Evolutionary conservation across 2,329 filamentous ascomycete species (phyloP).

Genomic region (Chalara sp.): DNA sequence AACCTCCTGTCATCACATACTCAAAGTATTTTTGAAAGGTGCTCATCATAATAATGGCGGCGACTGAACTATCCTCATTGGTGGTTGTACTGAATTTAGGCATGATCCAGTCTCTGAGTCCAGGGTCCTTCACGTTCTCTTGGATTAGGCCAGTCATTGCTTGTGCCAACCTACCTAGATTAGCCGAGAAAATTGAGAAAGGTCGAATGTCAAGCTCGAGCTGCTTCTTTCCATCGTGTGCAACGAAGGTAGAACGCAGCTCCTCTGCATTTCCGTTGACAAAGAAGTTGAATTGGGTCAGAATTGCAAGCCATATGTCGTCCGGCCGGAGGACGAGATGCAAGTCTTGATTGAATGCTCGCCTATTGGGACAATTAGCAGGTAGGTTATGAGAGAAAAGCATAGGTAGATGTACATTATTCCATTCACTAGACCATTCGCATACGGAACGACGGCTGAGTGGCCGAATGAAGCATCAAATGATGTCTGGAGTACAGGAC

Average conservation of each 20-base stretch:
- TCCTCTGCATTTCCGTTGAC: constrained; percentile 40
- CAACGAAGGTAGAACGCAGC: constrained; percentile 36
- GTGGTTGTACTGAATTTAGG: constrained; percentile 46
- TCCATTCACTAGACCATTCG: too few species aligned
- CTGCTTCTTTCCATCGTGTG: constrained; percentile 32
- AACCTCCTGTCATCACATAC: constrained; percentile 26
- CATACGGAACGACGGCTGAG: too few species aligned
- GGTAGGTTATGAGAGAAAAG: too few species aligned
- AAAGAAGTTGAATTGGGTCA: constrained; percentile 39
- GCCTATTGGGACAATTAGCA: too few species aligned
- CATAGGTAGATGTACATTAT: too few species aligned
- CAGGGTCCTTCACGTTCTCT: constrained; percentile 33
- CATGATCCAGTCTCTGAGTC: constrained; percentile 40
- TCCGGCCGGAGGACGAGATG: constrained; percentile 43
- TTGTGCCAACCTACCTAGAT: constrained; percentile 4
- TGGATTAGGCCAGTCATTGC: constrained; percentile 25
- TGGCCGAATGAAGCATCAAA: too few species aligned
- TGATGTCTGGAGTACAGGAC: too few species aligned
- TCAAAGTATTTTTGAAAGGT: constrained; percentile 42
- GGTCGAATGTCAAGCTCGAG: constrained; percentile 16
- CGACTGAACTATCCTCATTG: constrained; percentile 33
- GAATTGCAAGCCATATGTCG: constrained; percentile 45
- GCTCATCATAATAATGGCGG: constrained; percentile 44
- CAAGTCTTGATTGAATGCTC: constrained; percentile 28
- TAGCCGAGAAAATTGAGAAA: background rate